Conservation (phyloP, 169 alveolate species). For the Plasmodium gaboni region DNA sequence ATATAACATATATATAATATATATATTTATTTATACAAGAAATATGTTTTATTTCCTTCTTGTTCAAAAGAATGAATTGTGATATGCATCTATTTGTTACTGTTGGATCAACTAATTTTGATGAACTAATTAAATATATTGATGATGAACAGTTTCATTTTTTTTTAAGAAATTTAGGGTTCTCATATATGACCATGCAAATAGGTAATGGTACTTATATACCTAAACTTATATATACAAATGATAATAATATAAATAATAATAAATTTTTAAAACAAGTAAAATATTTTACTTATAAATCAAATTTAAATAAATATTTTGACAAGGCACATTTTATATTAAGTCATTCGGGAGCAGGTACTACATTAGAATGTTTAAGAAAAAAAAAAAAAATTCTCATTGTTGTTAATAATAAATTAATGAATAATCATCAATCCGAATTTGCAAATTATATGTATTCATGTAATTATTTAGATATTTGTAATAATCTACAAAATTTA, state of each 20-base stretch:
- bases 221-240: constrained; percentile 33
- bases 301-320: constrained; percentile 77
- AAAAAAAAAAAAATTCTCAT: constrained; percentile 85
- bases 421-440: constrained; percentile 89
- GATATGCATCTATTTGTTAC: constrained; percentile 38
- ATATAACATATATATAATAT: not conserved
- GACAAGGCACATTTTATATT: constrained; percentile 84
- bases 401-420: constrained; percentile 85
- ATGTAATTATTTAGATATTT: constrained; percentile 62
- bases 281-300: constrained; percentile 74
- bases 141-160: constrained; percentile 50
- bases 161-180: constrained; percentile 27
- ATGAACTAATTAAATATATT: constrained; percentile 31
- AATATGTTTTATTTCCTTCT: too few species aligned
- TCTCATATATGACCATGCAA: constrained; percentile 41
- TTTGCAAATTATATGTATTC: constrained; percentile 78
- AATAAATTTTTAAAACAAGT: constrained; percentile 7
- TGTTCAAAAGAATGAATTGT: too few species aligned
- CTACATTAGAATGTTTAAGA: constrained; percentile 86
- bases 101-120: constrained; percentile 59
- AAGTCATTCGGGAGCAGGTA: constrained; percentile 92
- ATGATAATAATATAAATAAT: not conserved
- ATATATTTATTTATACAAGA: not conserved
- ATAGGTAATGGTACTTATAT: constrained; percentile 38
- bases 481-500: constrained; percentile 41